phyloP scores from a whole-genome alignment of 2,329 filamentous ascomycete species.

The Neoscytalidium dimidiatum region DNA sequence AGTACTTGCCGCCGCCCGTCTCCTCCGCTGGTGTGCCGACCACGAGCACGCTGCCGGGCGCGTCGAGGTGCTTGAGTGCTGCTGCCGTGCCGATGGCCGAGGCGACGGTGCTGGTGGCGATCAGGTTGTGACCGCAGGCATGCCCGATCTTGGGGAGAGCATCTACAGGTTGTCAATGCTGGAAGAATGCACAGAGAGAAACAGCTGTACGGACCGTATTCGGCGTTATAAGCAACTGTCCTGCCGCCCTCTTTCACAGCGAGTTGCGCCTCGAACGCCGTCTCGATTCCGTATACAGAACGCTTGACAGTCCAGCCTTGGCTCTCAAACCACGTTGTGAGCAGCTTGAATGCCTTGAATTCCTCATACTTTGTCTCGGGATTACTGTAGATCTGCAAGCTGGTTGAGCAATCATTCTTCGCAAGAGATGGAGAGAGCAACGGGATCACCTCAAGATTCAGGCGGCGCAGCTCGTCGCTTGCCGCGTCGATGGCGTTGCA shows the following conservation, averaged over 20 bases:
- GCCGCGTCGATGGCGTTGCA: slow-evolving; percentile 6
- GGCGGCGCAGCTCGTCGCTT: slow-evolving; percentile 2
- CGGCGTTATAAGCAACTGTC: slow-evolving; percentile 47
- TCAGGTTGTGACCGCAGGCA: slow-evolving; percentile 50
- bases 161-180: slow-evolving; percentile 26
- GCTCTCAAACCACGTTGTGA: slow-evolving; percentile 50
- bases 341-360: slow-evolving; percentile 50
- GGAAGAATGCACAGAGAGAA: background rate
- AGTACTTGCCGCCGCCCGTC: slow-evolving; percentile 49
- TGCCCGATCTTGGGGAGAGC: slow-evolving; percentile 46
- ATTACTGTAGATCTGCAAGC: slow-evolving; percentile 49
- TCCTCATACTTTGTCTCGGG: slow-evolving; percentile 54
- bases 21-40: slow-evolving; percentile 52
- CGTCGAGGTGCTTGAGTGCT: slow-evolving; percentile 27
- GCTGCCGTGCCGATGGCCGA: slow-evolving; percentile 40
- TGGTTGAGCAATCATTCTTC: slow-evolving; percentile 29
- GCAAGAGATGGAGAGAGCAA: slow-evolving; percentile 6
- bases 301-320: slow-evolving; percentile 54
- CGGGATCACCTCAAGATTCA: slow-evolving; percentile 5
- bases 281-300: slow-evolving; percentile 54
- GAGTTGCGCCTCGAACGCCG: slow-evolving; percentile 55
- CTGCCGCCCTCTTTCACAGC: slow-evolving; percentile 45
- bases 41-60: slow-evolving; percentile 39
- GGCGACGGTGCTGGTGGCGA: slow-evolving; percentile 41
- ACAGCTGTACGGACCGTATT: slow-evolving; percentile 29